Percentiles rank a stretch among this genome's conserved stretches.
Evolutionary conservation across 2,329 filamentous ascomycete species (phyloP).

Genomic region (Cladobotryum protrusum): DNA sequence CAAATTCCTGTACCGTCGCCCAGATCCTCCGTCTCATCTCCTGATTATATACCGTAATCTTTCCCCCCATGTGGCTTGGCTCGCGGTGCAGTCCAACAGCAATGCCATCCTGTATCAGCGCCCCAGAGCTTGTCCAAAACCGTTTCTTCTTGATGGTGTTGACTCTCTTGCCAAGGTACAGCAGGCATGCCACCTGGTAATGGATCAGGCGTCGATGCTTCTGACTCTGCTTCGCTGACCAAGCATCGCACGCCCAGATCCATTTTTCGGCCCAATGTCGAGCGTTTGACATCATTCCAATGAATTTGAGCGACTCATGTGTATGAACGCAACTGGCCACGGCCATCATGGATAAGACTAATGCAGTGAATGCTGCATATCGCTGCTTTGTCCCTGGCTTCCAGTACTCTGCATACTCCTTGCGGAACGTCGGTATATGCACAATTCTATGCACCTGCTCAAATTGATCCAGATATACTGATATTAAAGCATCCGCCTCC

Average conservation of each 20-base stretch:
- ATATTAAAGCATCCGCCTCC: slow-evolving; percentile 43
- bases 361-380: slow-evolving; percentile 48
- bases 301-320: slow-evolving; percentile 46
- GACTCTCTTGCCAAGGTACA: slow-evolving; percentile 56
- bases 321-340: slow-evolving; percentile 53
- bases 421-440: slow-evolving; percentile 53
- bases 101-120: slow-evolving; percentile 52
- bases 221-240: slow-evolving; percentile 51
- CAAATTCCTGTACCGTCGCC: slow-evolving; percentile 56
- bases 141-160: slow-evolving; percentile 61
- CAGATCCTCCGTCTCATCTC: slow-evolving; percentile 57
- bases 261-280: slow-evolving; percentile 50
- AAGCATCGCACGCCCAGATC: slow-evolving; percentile 50
- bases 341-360: slow-evolving; percentile 54
- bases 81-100: slow-evolving; percentile 55
- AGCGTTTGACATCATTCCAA: slow-evolving; percentile 53
- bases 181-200: slow-evolving; percentile 53
- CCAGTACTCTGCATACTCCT: slow-evolving; percentile 53
- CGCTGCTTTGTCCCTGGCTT: slow-evolving; percentile 35
- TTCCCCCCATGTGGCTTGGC: slow-evolving; percentile 47
- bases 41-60: slow-evolving; percentile 53
- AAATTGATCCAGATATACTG: slow-evolving; percentile 48
- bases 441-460: slow-evolving; percentile 52
- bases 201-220: slow-evolving; percentile 56
- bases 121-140: slow-evolving; percentile 53